Evolutionary conservation across 768 basidiomycete genomes (phyloP), one percentile per base, ranked within the genome.

Genomic region (Leucocoprinus leucothites): DNA sequence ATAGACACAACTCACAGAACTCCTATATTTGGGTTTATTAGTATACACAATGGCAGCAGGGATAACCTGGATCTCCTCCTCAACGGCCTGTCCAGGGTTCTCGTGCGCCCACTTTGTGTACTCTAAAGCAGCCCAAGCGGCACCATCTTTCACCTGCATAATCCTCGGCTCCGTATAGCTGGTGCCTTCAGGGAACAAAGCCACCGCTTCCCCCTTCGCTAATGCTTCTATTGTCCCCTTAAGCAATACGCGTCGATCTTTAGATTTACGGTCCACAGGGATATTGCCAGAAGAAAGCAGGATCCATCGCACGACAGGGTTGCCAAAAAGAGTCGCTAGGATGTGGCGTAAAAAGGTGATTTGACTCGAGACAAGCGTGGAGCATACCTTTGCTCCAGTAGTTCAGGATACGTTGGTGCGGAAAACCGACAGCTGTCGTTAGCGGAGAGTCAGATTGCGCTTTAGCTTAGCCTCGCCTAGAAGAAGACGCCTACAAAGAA

Each of bases 21-120:
- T 95, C 58, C 95, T 80, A 67, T 98, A 99, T 74, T 95, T 96
- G 34, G 89, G 84, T 71, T 99, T 98, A 74, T 98, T 87, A 53
- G 91, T 93, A 69, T 98, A 98, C 13, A 93, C 92, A 59, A 99
- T 94, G 3, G 91, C 85, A 19, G 86, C 84, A 6, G 95, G 94
- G 36, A 96, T 72, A 59, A 98, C 81, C 24, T 79, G 73, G 3
- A 90, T 80, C 21, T 80, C 78, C 61, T 78, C 70, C 31, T 67
- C 61, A 31, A 69, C 63, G 0, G 71, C 74, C 49, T 69, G 67
- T 57, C 75, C 75, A 24, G 81, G 76, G 62, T 84, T 74, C 53
- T 85, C 82, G 57, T 72, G 72, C 35, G 82, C 75, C 83, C 91
- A 94, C 63, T 89, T 87, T 9, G 84, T 78, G 68, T 94, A 98